These are phyloP conservation scores for Pythium brassicae DNA, from an alignment of 352 stramenopile genomes.

Conservation along the genomic window DNA sequence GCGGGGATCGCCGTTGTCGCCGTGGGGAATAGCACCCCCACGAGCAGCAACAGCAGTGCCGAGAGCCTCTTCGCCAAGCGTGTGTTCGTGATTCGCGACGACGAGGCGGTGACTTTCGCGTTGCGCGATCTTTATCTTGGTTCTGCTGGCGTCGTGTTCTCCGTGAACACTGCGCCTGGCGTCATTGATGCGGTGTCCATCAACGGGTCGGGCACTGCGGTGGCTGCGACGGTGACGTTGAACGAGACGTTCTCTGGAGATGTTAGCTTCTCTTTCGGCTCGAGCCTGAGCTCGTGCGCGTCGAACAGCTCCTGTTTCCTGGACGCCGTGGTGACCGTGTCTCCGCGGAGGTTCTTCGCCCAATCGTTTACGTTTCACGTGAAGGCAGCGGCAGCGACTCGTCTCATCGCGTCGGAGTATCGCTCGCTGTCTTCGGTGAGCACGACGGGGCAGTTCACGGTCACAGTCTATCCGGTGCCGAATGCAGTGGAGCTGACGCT, in stretches of 20 bases:
- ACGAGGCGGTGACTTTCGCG: slow-evolving; percentile 27
- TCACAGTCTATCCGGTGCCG: slow-evolving; percentile 30
- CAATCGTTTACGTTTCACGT: slow-evolving; percentile 38
- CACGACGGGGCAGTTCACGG: slow-evolving; percentile 20
- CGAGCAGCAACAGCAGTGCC: neutral
- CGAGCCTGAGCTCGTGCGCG: slow-evolving; percentile 9
- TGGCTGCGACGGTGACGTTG: too few species aligned
- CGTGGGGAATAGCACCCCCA: too few species aligned
- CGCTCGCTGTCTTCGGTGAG: slow-evolving; percentile 22
- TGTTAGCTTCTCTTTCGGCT: neutral
- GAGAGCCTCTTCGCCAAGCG: slow-evolving; percentile 2
- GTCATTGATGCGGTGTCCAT: too few species aligned
- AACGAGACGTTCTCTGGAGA: too few species aligned
- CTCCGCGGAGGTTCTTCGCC: slow-evolving; percentile 27
- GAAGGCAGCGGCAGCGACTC: slow-evolving; percentile 21
- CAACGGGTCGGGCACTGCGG: too few species aligned
- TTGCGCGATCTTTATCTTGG: too few species aligned
- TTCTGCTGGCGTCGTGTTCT: too few species aligned
- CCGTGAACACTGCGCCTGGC: too few species aligned
- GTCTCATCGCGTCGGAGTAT: slow-evolving; percentile 10
- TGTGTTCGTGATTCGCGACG: slow-evolving; percentile 29
- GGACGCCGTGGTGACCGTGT: slow-evolving; percentile 23
- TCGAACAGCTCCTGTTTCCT: slow-evolving; percentile 9
- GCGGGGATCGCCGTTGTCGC: too few species aligned
- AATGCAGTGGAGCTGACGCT: slow-evolving; percentile 32